Evolutionary conservation across 352 stramenopile genomes (phyloP).

Genomic region (Phytopythium boreale): DNA sequence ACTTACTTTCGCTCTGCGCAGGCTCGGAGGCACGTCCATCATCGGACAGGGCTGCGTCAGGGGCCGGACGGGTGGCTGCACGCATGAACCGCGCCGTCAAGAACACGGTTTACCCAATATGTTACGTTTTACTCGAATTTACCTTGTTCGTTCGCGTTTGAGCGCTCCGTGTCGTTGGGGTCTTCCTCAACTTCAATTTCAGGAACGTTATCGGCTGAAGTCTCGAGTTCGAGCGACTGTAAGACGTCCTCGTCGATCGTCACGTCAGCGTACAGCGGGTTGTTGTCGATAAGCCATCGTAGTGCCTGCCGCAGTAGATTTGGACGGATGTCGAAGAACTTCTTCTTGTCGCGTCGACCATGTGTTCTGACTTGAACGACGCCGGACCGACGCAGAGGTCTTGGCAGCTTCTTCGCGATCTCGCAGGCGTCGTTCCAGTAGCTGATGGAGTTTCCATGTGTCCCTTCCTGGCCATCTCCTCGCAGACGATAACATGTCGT

Average conservation of each 20-base stretch:
- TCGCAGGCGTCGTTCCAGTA: neutral
- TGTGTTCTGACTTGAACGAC: neutral
- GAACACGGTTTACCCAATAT: too few species aligned
- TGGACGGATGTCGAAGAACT: neutral
- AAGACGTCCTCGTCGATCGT: neutral
- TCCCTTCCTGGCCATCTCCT: neutral
- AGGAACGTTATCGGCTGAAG: too few species aligned
- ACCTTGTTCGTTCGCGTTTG: neutral
- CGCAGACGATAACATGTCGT: neutral
- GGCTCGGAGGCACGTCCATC: too few species aligned
- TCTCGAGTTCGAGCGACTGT: too few species aligned
- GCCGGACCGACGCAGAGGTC: neutral
- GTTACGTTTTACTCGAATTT: too few species aligned
- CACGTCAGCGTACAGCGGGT: neutral
- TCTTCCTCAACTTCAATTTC: neutral
- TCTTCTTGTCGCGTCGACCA: neutral
- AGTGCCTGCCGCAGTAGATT: neutral
- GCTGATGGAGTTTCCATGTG: neutral
- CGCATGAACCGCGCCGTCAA: too few species aligned
- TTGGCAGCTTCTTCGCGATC: neutral
- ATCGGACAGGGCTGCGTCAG: too few species aligned
- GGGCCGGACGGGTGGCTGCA: too few species aligned
- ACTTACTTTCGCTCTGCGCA: too few species aligned
- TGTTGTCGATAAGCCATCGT: neutral
- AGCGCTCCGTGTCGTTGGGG: neutral